These are phyloP conservation scores for Penicillium sclerotigenum DNA, from an alignment of 2,329 filamentous ascomycete genomes.

Conservation along the genomic window DNA sequence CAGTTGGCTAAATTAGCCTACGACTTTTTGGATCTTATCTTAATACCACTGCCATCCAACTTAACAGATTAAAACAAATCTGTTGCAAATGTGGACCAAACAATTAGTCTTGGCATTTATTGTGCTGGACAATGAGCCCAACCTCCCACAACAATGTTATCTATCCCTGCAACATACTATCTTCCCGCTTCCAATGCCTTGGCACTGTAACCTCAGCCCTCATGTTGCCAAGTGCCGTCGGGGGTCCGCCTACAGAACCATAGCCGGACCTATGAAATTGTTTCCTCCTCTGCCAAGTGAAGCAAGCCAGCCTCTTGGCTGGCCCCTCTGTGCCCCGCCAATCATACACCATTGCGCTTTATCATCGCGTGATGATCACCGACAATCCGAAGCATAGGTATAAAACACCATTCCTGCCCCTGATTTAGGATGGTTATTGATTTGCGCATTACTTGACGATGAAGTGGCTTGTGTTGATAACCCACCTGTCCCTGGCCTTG, in stretches of 20 bases:
- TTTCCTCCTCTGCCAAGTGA: slow-evolving; percentile 9
- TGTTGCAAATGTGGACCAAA: not conserved
- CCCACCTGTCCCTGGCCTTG: slow-evolving; percentile 8
- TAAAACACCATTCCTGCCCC: not conserved
- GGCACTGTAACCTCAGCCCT: slow-evolving; percentile 18
- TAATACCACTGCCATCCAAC: not conserved
- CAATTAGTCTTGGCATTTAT: not conserved
- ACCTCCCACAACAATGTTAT: not conserved
- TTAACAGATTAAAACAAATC: not conserved
- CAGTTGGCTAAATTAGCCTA: not conserved
- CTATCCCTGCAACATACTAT: not conserved
- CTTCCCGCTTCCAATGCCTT: not conserved
- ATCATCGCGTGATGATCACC: slow-evolving; percentile 6
- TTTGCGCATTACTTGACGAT: slow-evolving; percentile 4
- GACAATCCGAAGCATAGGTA: not conserved
- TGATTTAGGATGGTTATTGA: not conserved
- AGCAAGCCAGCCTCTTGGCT: slow-evolving; percentile 11
- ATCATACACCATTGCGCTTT: slow-evolving; percentile 4
- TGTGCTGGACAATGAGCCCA: not conserved
- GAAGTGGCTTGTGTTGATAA: slow-evolving; percentile 12
- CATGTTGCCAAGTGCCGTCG: slow-evolving; percentile 13
- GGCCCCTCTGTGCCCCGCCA: not conserved
- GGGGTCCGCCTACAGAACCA: slow-evolving; percentile 10
- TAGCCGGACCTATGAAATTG: slow-evolving; percentile 10
- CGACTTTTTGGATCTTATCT: not conserved